A percentile compares a stretch with the other conserved stretches of the same genome.
phyloP scores from a whole-genome alignment of 768 basidiomycete species.

The Boletus barrowsii region DNA sequence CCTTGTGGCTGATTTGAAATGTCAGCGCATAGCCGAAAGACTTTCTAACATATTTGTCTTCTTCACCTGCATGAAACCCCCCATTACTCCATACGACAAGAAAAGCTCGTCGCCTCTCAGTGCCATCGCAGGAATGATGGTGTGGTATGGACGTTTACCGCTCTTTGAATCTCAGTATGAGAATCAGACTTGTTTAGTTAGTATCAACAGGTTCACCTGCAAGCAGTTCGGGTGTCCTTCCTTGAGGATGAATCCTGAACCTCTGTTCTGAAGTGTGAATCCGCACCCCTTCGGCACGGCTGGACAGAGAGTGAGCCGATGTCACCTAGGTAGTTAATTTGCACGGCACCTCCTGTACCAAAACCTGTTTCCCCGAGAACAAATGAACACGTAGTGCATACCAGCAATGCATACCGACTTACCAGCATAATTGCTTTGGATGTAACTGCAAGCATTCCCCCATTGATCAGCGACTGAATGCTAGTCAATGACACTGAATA shows the following conservation, averaged over 20 bases:
- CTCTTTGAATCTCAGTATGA: conserved; percentile 41
- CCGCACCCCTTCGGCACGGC: conserved; percentile 94
- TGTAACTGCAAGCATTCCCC: conserved; percentile 88
- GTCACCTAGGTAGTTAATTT: neutral
- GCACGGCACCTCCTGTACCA: conserved; percentile 71
- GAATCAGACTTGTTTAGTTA: neutral
- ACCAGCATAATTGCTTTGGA: conserved; percentile 88
- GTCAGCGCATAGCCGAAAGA: neutral
- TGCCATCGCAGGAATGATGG: conserved; percentile 90
- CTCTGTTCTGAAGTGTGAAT: conserved; percentile 95
- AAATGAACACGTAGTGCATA: neutral
- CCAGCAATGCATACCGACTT: conserved; percentile 12
- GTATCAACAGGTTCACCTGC: conserved; percentile 41
- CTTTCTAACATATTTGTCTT: neutral
- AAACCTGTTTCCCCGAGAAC: conserved; percentile 53
- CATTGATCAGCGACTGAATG: conserved; percentile 75
- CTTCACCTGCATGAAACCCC: conserved; percentile 79
- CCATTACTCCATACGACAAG: conserved; percentile 89
- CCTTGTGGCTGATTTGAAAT: conserved; percentile 72
- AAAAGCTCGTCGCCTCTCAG: conserved; percentile 78
- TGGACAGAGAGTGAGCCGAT: conserved; percentile 22
- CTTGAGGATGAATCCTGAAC: conserved; percentile 75
- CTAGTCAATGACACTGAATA: neutral
- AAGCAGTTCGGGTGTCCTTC: conserved; percentile 85
- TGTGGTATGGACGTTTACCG: conserved; percentile 88